Evolutionary conservation across 129 eudicot genomes (phyloP), one percentile per base, ranked within the genome.

Genomic region (Lonicera japonica): DNA sequence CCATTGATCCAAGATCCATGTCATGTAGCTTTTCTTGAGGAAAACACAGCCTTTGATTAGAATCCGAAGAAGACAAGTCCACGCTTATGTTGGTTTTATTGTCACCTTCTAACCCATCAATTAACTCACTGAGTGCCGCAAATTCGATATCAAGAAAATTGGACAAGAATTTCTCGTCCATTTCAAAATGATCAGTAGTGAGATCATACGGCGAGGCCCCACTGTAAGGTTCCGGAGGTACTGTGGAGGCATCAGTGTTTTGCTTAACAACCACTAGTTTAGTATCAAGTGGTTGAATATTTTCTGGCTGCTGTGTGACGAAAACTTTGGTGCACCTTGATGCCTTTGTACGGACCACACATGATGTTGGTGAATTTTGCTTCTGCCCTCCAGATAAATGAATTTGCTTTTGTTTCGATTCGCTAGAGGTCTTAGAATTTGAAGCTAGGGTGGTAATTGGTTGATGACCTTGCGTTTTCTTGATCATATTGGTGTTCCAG

Each of bases 401-500:
- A n/a, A n/a, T 16, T 14, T 6, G n/a, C 55, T 50, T 50, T 50
- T 50, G 21, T n/a, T 17, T 15, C 9, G 21, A 50, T 50, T 14
- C 6, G 16, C 16, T 9, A 11, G 9, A 50, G 21, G 55, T 5
- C 55, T 50, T 50, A 50, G 7, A 9, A 5, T 50, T n/a, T 50
- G 55, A 50, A 50, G 55, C 16, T 11, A 5, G 19, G 11, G 55
- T 5, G 57, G 19, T 21, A 29, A 29, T 6, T 5, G 48, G 29
- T 34, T 40, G 18, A 11, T 40, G 18, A 11, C 40, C 16, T 22
- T 61, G 56, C 15, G 40, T 17, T 23, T 47, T 60, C 21, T 63
- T 61, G 34, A 56, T 15, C 17, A 70, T 38, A 25, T 20, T 72
- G 22, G 76, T 56, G 41, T 72, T 72, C 76, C 76, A 72, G 22